These are phyloP conservation scores for Solanum piurae DNA, from an alignment of 257 asterid genomes.

Conservation along the genomic window DNA sequence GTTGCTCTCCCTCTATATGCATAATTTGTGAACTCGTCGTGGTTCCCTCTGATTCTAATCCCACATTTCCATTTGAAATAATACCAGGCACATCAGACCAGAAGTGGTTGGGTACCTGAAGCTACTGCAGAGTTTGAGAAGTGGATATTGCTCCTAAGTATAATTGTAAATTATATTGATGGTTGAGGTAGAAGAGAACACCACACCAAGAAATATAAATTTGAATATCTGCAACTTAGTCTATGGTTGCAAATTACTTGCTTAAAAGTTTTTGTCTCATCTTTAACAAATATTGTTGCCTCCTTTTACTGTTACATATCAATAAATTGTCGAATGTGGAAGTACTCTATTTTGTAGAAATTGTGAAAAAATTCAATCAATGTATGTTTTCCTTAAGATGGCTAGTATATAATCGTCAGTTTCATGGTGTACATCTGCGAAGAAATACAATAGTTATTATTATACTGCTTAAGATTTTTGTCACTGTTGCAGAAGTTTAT, in stretches of 20 bases:
- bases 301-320: not conserved
- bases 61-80: not conserved
- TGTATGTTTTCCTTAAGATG: not conserved
- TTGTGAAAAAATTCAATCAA: not conserved
- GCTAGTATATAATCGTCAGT: no score
- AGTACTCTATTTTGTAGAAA: not conserved
- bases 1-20: not conserved
- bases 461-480: no score
- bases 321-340: not conserved
- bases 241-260: not conserved
- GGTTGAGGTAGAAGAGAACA: not conserved
- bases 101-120: conserved; percentile 65
- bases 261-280: not conserved
- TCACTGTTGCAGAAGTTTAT: no score
- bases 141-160: conserved; percentile 57
- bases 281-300: not conserved
- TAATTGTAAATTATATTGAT: not conserved
- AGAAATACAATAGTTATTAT: no score
- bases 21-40: not conserved
- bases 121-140: conserved; percentile 59
- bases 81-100: conserved; percentile 65
- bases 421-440: no score
- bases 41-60: not conserved
- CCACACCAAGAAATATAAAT: not conserved
- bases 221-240: not conserved